Base-by-base conservation (phyloP, 2,329 filamentous ascomycete species). In the Venturia oleaginea region DNA sequence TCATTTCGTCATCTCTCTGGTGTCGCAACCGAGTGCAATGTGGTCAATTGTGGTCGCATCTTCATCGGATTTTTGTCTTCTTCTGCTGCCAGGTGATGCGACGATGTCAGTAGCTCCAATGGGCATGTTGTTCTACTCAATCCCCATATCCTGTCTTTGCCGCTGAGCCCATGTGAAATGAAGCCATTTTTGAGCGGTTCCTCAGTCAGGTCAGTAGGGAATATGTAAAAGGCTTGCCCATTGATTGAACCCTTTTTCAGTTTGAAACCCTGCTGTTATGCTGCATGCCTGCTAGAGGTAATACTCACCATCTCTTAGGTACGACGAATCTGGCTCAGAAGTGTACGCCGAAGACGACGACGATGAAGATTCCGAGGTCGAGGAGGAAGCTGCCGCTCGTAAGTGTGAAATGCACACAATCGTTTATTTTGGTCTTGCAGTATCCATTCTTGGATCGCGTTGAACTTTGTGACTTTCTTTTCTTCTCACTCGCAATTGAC, bases 241-340 rank as follows among this genome's bases (percentile, higher is more conserved):
- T 22, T 24, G 7, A 6, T 22, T 4, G 43, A 27, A 3, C 40
- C 30, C 6, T 3, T 2, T 11, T 5, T 60, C 37, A 46, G 5
- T 17, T 46, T 22, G 34, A 37, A 19, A 24, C 64, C 15, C 17
- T 48, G 6, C 3, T n/a, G 3, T 30, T 7, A n/a, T 13, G 22
- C 24, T 4, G 8, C 38, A 22, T 57, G 11, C 43, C 24, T 57
- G 4, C 24, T 13, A 11, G 71, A 72, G 68, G 71, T 70, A 43
- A 40, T n/a, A 24, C 22, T 59, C 3, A 43, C 59, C 55, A 34
- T 61, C n/a, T 43, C 60, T 22, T 66, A 75, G 74, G 69, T 75
- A 75, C 65, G 71, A 72, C 51, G 73, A 75, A 57, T 73, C 75
- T 11, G 73, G 70, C 61, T 75, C 73, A 48, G 71, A 72, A 64